phyloP scores from a whole-genome alignment of 805 yeast species.

The Hanseniaspora thailandica region DNA sequence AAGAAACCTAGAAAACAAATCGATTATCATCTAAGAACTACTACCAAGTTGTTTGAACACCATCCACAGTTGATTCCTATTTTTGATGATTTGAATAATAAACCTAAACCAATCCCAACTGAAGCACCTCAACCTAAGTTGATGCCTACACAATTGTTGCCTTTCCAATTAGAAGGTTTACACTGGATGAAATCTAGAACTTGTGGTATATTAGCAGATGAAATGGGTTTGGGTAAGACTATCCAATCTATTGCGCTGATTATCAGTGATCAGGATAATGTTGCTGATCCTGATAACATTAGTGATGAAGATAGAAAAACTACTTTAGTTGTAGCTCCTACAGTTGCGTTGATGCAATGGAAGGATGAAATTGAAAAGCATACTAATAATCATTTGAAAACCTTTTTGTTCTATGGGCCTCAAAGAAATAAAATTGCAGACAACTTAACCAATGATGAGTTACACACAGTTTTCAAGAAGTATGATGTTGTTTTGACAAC shows the following conservation, averaged over 20 bases:
- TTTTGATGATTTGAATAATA: slow-evolving; percentile 49
- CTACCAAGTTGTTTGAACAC: slow-evolving; percentile 51
- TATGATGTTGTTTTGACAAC: slow-evolving; percentile 83
- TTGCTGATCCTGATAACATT: slow-evolving; percentile 27
- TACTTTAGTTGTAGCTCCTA: slow-evolving; percentile 87
- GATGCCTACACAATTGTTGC: slow-evolving; percentile 61
- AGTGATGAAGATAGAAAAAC: slow-evolving; percentile 35
- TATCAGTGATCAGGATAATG: slow-evolving; percentile 43
- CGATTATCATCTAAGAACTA: slow-evolving; percentile 60
- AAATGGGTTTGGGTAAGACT: slow-evolving; percentile 99
- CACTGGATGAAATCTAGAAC: slow-evolving; percentile 84
- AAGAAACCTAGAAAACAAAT: slow-evolving; percentile 27
- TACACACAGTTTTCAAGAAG: slow-evolving; percentile 30
- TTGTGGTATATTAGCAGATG: slow-evolving; percentile 75
- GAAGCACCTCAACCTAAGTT: slow-evolving; percentile 66
- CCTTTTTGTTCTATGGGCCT: slow-evolving; percentile 75
- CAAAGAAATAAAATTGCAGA: slow-evolving; percentile 34
- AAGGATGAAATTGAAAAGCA: slow-evolving; percentile 80
- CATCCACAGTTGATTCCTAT: slow-evolving; percentile 72
- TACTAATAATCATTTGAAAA: slow-evolving; percentile 57
- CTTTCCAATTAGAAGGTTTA: slow-evolving; percentile 88
- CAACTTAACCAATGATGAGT: slow-evolving; percentile 42
- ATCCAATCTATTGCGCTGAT: slow-evolving; percentile 87
- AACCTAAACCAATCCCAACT: slow-evolving; percentile 38
- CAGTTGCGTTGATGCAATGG: slow-evolving; percentile 99